Conservation (phyloP, 257 asterid genomes). For the Solanum gandarillasii region DNA sequence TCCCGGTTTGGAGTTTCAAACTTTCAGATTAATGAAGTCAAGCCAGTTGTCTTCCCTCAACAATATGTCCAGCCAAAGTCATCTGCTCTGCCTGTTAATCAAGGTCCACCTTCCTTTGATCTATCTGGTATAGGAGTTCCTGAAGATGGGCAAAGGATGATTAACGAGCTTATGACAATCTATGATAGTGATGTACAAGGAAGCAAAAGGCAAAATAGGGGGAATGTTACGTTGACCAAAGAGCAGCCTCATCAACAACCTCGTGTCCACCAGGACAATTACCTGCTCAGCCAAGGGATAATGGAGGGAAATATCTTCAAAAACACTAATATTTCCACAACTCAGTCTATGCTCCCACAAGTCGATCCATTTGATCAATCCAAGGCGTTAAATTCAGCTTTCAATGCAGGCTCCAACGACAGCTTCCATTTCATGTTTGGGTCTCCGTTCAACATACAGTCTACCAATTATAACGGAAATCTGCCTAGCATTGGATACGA, state of each 20-base stretch:
- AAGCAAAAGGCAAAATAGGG: slow-evolving; percentile 16
- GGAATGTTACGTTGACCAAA: slow-evolving; percentile 12
- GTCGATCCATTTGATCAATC: slow-evolving; percentile 28
- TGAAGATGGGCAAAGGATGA: slow-evolving; percentile 73
- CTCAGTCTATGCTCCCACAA: slow-evolving; percentile 15
- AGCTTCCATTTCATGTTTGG: slow-evolving; percentile 44
- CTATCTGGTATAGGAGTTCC: slow-evolving; percentile 58
- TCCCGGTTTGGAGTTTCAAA: slow-evolving; percentile 29
- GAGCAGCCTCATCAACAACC: slow-evolving; percentile 22
- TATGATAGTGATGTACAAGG: slow-evolving; percentile 45
- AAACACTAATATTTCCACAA: slow-evolving; percentile 13
- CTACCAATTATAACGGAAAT: slow-evolving; percentile 36
- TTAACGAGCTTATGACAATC: slow-evolving; percentile 53
- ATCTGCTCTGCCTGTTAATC: slow-evolving; percentile 8
- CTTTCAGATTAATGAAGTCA: slow-evolving; percentile 28
- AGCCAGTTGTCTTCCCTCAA: slow-evolving; percentile 37
- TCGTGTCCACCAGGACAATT: slow-evolving; percentile 27
- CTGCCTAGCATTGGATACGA: slow-evolving; percentile 29
- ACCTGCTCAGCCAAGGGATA: slow-evolving; percentile 30
- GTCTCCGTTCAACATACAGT: slow-evolving; percentile 29
- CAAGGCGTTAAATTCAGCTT: slow-evolving; percentile 28
- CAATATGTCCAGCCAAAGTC: slow-evolving; percentile 31
- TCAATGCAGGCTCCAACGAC: slow-evolving; percentile 27
- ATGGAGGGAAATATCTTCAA: slow-evolving; percentile 32
- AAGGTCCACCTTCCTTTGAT: slow-evolving; percentile 25